Base-by-base conservation (phyloP, 768 basidiomycete genomes). In the Epithele typhae region DNA sequence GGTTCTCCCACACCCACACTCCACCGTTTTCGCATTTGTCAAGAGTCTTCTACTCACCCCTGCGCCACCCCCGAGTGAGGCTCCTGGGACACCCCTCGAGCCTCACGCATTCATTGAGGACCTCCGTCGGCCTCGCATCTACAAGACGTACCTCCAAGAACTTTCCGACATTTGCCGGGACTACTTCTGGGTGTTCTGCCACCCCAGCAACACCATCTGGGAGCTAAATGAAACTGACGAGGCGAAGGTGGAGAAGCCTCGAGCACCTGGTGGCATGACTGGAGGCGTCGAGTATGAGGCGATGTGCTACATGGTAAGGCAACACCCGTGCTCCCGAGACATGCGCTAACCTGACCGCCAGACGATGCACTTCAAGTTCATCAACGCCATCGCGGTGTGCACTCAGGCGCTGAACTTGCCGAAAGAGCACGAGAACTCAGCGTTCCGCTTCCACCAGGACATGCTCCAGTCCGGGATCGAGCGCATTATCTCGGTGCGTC, bases 281-380 rank as follows among this genome's bases (percentile, higher is more conserved):
- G 96, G 95, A 5, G 96, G 96, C 5, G 96, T 99, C 11, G 96
- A 99, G 61, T 94, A 85, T 60, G 96, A 99, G 68, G 95, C 95
- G 4, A 95, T 97, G 83, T 77, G 78, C 14, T 98, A 97, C 65
- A 81, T 94, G 59, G 95, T 98, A 58, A 54, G 89, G 71, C 35
- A 30, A 24, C 15, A 40, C 25, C n/a, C 38, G 4, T 10, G 2
- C 3, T 6, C n/a, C 22, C 6, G 14, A n/a, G 30, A 23, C 19
- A 21, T 19, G 4, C 15, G 18, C 32, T 32, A n/a, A 46, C 25
- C 12, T 35, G 24, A 1, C 12, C 7, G 30, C 5, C 53, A 98
- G 94, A 92, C 92, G 2, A 82, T 76, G 3, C 95, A 98, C 65
- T 72, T 99, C 54, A 86, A 78, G 55, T 77, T 98, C 37, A 65